These are phyloP conservation scores for Torulaspora indica DNA, from an alignment of 805 yeast genomes.

Conservation along the genomic window DNA sequence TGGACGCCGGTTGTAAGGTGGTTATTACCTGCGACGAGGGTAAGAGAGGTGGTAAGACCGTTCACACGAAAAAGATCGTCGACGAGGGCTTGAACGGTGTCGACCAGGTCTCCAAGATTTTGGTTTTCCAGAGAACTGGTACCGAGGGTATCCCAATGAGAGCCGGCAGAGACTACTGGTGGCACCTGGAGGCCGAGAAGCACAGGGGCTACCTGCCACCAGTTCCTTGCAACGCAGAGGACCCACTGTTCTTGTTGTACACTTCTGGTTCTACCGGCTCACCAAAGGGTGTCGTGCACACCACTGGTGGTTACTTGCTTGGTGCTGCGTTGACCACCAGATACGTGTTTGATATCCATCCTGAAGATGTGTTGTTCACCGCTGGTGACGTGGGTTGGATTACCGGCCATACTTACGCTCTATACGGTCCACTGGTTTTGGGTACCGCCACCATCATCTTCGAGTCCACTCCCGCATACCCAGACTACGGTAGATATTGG, in stretches of 20 bases:
- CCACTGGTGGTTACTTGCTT: conserved; percentile 89
- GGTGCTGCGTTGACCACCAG: conserved; percentile 90
- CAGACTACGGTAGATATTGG: conserved; percentile 94
- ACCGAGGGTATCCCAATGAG: conserved; percentile 64
- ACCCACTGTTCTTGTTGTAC: conserved; percentile 90
- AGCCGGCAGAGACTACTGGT: conserved; percentile 83
- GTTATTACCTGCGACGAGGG: conserved; percentile 95
- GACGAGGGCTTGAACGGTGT: conserved; percentile 83
- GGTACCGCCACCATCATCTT: conserved; percentile 93
- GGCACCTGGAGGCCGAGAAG: conserved; percentile 85
- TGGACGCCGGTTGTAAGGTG: conserved; percentile 78
- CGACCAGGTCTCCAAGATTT: conserved; percentile 70
- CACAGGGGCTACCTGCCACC: conserved; percentile 85
- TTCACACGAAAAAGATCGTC: conserved; percentile 88
- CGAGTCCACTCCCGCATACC: conserved; percentile 97
- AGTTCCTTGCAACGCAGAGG: conserved; percentile 82
- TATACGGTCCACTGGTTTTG: conserved; percentile 83
- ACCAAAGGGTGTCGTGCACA: conserved; percentile 96
- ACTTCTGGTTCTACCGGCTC: conserved; percentile 98
- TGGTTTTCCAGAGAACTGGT: conserved; percentile 88
- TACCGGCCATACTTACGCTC: conserved; percentile 94
- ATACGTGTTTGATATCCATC: conserved; percentile 89
- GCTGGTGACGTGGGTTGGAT: conserved; percentile 99
- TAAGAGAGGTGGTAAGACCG: conserved; percentile 90
- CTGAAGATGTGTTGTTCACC: conserved; percentile 82